Base-by-base conservation (phyloP, 2,329 filamentous ascomycete species). In the Colletotrichum chrysophilum region DNA sequence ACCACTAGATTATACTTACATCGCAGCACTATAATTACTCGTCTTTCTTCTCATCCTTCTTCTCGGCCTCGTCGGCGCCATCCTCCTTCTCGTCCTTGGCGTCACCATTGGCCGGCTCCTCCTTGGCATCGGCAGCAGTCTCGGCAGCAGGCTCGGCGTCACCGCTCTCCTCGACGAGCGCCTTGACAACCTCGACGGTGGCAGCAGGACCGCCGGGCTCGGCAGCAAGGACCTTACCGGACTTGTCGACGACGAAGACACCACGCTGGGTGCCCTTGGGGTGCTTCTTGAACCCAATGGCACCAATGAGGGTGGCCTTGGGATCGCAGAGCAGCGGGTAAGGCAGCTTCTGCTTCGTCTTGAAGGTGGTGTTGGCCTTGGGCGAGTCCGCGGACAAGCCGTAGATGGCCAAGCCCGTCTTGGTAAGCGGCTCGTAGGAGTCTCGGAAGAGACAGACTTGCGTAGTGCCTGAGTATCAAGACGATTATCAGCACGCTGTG, bases 361-460 rank as follows among this genome's bases (percentile, higher is more conserved):
- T 94, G 90, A 98, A 99, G 61, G 92, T 95, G 28, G 95, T 96
- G 88, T 99, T 99, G 81, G 95, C 92, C 87, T 97, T 98, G 81
- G 95, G 93, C 64, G 93, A 94, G 87, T 98, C 97, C 79, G 91
- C 91, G 77, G 95, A 97, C 66, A 99, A 92, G 71, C 97, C 97
- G 84, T 95, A 98, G 86, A 99, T 95, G 82, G 93, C 90, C 76
- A 98, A 91, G 10, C 96, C 96, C 71, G 92, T 94, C 32, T 92
- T 90, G 13, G 94, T 96, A 70, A 98, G 90, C 66, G 93, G 88
- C 62, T 89, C 87, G 86, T 98, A 95, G 28, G 92, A 90, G 89
- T 98, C 96, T 82, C 97, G 94, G 90, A 99, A 98, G 79, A 96
- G 89, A 86, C 96, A 98, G 77, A 91, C 97, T 89, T 99, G 97